phyloP scores from a whole-genome alignment of 495 filamentous ascomycete genomes.

The Neurospora tetraspora region DNA sequence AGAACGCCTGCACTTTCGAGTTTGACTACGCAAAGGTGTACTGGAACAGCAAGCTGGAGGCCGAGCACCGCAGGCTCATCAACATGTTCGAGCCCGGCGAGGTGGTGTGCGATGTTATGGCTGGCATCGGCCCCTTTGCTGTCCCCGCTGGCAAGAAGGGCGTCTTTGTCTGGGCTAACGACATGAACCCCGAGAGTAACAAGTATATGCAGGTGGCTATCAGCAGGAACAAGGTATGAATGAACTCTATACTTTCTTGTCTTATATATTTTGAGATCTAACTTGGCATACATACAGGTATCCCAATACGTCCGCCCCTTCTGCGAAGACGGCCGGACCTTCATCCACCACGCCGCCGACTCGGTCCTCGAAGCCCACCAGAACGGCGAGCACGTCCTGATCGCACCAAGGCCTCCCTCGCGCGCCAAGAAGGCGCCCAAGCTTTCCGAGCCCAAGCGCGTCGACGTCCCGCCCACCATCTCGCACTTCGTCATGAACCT shows the following conservation, averaged over 20 bases:
- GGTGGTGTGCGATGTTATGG: conserved; percentile 95
- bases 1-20: conserved; percentile 51
- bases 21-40: conserved; percentile 87
- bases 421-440: conserved; percentile 20
- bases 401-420: conserved; percentile 32
- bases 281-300: conserved; percentile 37
- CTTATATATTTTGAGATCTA: not conserved
- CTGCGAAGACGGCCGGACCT: conserved; percentile 68
- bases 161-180: conserved; percentile 95
- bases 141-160: conserved; percentile 81
- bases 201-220: conserved; percentile 60
- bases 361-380: conserved; percentile 45
- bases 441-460: conserved; percentile 27
- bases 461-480: conserved; percentile 57
- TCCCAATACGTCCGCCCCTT: conserved; percentile 61
- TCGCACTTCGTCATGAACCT: conserved; percentile 96
- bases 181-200: conserved; percentile 87
- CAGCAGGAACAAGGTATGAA: conserved; percentile 58
- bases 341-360: conserved; percentile 61
- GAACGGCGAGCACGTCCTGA: conserved; percentile 35
- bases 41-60: conserved; percentile 88
- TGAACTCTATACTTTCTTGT: not conserved
- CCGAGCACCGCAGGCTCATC: conserved; percentile 76
- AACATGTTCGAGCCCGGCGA: conserved; percentile 70
- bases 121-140: conserved; percentile 91